These are phyloP conservation scores for Psilocybe cyanescens DNA, from an alignment of 768 basidiomycete species.

Conservation along the genomic window DNA sequence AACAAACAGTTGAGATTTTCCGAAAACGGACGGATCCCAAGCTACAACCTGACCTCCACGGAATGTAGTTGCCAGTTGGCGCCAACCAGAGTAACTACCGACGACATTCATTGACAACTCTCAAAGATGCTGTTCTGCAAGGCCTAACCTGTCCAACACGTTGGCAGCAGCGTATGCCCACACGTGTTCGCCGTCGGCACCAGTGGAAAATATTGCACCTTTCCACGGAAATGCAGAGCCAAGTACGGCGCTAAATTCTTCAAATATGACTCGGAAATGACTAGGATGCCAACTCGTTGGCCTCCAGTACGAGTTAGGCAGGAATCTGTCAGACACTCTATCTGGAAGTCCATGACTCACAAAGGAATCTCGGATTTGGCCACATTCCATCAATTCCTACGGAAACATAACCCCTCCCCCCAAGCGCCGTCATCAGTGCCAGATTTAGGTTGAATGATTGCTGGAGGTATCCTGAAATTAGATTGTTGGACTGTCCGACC, in stretches of 20 bases:
- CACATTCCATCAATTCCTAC: background rate
- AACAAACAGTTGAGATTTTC: no score
- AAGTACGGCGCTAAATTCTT: slow-evolving; percentile 2
- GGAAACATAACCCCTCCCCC: background rate
- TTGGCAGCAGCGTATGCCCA: background rate
- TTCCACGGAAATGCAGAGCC: background rate
- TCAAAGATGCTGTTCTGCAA: background rate
- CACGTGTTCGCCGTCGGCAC: background rate
- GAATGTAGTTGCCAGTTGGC: no score
- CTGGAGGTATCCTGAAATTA: background rate
- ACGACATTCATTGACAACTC: background rate
- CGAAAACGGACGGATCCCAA: no score
- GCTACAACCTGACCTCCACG: no score
- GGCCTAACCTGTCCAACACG: background rate
- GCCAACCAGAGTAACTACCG: no score
- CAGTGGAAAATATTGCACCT: background rate
- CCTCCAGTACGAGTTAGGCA: background rate
- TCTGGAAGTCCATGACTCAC: slow-evolving; percentile 2
- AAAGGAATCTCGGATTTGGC: background rate
- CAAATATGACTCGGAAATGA: slow-evolving; percentile 5
- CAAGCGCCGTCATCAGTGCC: background rate
- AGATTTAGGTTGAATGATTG: background rate
- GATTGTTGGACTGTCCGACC: background rate
- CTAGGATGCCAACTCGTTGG: background rate
- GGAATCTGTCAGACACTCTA: background rate